These are phyloP conservation scores for Globisporangium rhizosaccharum DNA, from an alignment of 352 stramenopile genomes.

Conservation along the genomic window DNA sequence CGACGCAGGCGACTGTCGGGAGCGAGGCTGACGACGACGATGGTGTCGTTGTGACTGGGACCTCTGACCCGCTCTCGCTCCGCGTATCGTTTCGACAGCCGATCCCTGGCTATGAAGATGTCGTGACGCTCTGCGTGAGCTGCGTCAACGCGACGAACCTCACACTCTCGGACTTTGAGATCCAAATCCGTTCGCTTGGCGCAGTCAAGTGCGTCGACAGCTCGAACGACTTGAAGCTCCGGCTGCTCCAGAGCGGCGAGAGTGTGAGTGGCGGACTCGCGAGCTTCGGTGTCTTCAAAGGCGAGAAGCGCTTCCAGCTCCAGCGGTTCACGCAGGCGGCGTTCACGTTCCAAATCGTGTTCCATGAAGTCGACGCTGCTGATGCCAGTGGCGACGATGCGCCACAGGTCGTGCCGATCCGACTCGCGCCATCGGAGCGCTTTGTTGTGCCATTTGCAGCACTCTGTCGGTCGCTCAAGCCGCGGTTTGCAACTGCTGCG, in stretches of 20 bases:
- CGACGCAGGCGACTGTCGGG: background rate
- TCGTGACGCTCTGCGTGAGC: constrained; percentile 39
- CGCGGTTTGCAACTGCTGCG: constrained; percentile 23
- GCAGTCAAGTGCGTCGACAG: constrained; percentile 46
- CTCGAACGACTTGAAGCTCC: constrained; percentile 55
- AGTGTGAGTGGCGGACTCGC: constrained; percentile 33
- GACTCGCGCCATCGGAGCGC: constrained; percentile 29
- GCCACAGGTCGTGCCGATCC: constrained; percentile 1
- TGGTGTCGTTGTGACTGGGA: constrained; percentile 41
- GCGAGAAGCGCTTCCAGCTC: constrained; percentile 63
- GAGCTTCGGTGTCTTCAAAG: constrained; percentile 55
- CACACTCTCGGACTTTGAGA: constrained; percentile 54
- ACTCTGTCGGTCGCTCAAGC: constrained; percentile 28
- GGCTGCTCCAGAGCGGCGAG: constrained; percentile 29
- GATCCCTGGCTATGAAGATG: constrained; percentile 32
- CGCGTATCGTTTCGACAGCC: constrained; percentile 53
- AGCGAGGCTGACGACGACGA: background rate
- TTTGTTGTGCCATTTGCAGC: constrained; percentile 52
- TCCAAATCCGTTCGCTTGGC: constrained; percentile 45
- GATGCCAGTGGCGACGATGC: constrained; percentile 13
- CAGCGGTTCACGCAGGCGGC: constrained; percentile 41
- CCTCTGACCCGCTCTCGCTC: constrained; percentile 53
- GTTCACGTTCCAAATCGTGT: constrained; percentile 63
- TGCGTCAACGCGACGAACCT: constrained; percentile 70
- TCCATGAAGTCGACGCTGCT: constrained; percentile 26